Base-by-base conservation (phyloP, 306 rosid genomes). In the Abrus precatorius region DNA sequence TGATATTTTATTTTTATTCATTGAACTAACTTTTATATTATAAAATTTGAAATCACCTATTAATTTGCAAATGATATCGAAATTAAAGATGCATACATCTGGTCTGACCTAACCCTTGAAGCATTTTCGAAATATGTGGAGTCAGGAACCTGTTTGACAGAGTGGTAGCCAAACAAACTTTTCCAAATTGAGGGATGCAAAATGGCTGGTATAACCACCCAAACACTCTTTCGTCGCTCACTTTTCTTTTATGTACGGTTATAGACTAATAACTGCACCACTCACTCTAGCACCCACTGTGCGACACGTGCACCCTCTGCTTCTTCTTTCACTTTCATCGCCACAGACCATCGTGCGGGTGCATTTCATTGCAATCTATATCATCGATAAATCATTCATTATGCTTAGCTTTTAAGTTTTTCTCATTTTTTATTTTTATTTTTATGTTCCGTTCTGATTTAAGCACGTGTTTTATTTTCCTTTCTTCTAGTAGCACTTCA, bases 191-290 rank as follows among this genome's bases (percentile, higher is more conserved):
- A 75, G 66, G 62, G 73, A 55, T 38, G 80, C 84, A 62, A 69
- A 66, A 6, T 82, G 13, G 84, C 76, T 14, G 86, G 84, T 82
- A 63, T 69, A 78, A 69, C 84, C 1, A 78, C 74, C 74, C 52
- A 30, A 53, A 45, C 86, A 76, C 76, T 9, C 47, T 7, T 38
- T 54, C 30, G 3, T 10, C 30, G 30, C 52, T 34, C 1, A n/a
- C 44, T 30, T 69, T 59, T 59, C 8, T 29, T 44, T 20, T 20
- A 20, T 44, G 48, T 57, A 10, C 20, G 0, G 20, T 20, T 49
- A 34, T 10, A 4, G 72, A 77, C 44, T 64, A 40, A 53, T 52
- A 65, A 43, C 60, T 7, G 43, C 34, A 56, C 53, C 1, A 27
- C 9, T 27, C 14, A 52, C 6, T 13, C 6, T 13, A 5, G 10